Evolutionary conservation across 139 green algal species (phyloP), one percentile per base, ranked within the genome.

Genomic region (Chlamydomonas eustigma): DNA sequence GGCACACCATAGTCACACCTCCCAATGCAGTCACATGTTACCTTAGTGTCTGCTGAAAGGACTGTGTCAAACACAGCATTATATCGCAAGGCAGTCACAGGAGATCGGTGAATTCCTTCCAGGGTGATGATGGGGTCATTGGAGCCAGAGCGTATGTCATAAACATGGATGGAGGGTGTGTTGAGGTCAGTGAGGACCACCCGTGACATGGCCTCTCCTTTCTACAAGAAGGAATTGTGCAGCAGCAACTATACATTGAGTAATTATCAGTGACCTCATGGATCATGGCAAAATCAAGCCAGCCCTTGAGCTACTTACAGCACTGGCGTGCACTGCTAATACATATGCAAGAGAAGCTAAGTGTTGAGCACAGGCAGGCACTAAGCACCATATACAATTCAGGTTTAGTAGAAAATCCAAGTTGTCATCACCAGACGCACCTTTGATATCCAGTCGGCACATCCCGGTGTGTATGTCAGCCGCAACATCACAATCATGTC

Each of bases 401-500:
- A 28, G 50, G 22, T 22, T 63, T 22, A 28, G 50, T 63, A n/a
- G n/a, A n/a, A n/a, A n/a, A n/a, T n/a, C n/a, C 50, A 63, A 28
- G 50, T 24, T 25, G 30, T 28, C 50, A 22, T 63, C 22, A 28
- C n/a, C n/a, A n/a, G n/a, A n/a, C n/a, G 44, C 44, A 58, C 44
- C 44, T 58, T 58, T 32, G 39, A 97, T 50, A 94, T 89, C 93
- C 94, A 98, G 66, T 92, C 90, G 6, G 88, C 91, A n/a, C 77
- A 90, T 0, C 84, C 84, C 3, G 95, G 94, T 33, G 87, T 81
- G 80, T 90, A 98, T 32, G 76, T 51, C 64, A 97, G 84, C 36
- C 85, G 78, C 44, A 98, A 78, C 94, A 99, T 99, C 12, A 91
- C 83, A 38, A 97, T 96, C 91, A 99, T 97, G 90, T 99, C 96